Evolutionary conservation across 2,329 filamentous ascomycete genomes (phyloP), one percentile per base, ranked within the genome.

Genomic region (Sarocladiaceae sp.): DNA sequence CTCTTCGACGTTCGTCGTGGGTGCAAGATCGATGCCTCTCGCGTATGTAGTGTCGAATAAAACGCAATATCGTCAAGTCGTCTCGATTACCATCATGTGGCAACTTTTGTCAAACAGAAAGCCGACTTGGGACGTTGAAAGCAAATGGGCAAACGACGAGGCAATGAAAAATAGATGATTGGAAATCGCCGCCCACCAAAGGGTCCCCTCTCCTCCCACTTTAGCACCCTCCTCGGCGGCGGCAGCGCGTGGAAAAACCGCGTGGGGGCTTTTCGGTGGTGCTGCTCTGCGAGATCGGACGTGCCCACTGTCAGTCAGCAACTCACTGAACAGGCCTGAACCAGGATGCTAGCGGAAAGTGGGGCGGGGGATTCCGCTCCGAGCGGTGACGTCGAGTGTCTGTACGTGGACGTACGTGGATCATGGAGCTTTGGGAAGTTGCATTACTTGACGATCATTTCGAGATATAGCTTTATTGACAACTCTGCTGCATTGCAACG

Each of bases 81-180:
- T n/a, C n/a, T n/a, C n/a, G n/a, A 36, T 36, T 10, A 5, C 5
- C 15, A 5, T n/a, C 15, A 17, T 8, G 33, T 36, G 33, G 33
- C 7, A 36, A 36, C 15, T 22, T 7, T 7, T 20, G n/a, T 10
- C 40, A 23, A 44, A 6, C 40, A 44, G 40, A 28, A 44, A 26
- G 40, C 28, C 22, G 40, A 28, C 28, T 10, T 15, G 8, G 33
- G 18, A 8, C 5, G 33, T 36, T n/a, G 18, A 36, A 17, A 36
- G 37, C 18, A 7, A 33, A 15, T 17, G 37, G 29, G 35, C 39
- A 36, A 29, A 56, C 56, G 57, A 53, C 10, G 17, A n/a, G 40
- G 61, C 64, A 68, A 66, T 67, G 46, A 62, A 61, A 63, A 51
- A 57, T 55, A 29, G 58, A 55, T 58, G 64, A 68, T 68, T 68